These are phyloP conservation scores for Venustampulla echinocandica DNA, from an alignment of 495 filamentous ascomycete species.

Conservation along the genomic window DNA sequence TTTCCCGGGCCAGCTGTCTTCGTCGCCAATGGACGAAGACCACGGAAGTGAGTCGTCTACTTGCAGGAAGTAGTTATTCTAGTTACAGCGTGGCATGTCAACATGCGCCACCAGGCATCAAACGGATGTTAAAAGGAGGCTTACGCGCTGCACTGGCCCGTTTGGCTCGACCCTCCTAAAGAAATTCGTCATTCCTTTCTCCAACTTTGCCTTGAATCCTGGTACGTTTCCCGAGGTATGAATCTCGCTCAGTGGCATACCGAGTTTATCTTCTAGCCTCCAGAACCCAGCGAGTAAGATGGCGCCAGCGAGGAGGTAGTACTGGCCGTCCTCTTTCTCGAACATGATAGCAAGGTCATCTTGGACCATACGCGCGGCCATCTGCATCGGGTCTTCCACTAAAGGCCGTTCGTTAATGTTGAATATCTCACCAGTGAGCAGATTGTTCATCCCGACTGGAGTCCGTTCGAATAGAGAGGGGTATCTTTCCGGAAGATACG, in stretches of 20 bases:
- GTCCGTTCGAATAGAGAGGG: slow-evolving; percentile 64
- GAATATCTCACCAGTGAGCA: slow-evolving; percentile 64
- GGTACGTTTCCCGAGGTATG: slow-evolving; percentile 79
- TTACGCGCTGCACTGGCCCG: slow-evolving; percentile 46
- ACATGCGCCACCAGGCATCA: background rate
- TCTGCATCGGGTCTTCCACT: slow-evolving; percentile 75
- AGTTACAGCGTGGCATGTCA: slow-evolving; percentile 9
- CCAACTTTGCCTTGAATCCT: slow-evolving; percentile 63
- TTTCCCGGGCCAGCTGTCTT: slow-evolving; percentile 46
- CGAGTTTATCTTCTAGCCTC: slow-evolving; percentile 76
- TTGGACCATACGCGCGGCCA: slow-evolving; percentile 63
- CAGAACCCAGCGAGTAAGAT: slow-evolving; percentile 82
- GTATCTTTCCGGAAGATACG: slow-evolving; percentile 76
- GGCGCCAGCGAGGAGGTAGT: slow-evolving; percentile 74
- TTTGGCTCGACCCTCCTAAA: slow-evolving; percentile 58
- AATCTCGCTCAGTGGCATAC: slow-evolving; percentile 76
- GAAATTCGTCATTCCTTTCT: slow-evolving; percentile 78
- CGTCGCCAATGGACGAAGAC: slow-evolving; percentile 66
- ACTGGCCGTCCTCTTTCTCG: slow-evolving; percentile 68
- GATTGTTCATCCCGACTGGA: slow-evolving; percentile 58
- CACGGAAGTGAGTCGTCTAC: slow-evolving; percentile 64
- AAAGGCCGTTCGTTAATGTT: slow-evolving; percentile 58
- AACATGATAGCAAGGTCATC: slow-evolving; percentile 88
- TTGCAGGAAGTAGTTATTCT: slow-evolving; percentile 67
- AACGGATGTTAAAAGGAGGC: background rate